Evolutionary conservation across 2,329 filamentous ascomycete species (phyloP).

Genomic region (Elsinoe perseae): DNA sequence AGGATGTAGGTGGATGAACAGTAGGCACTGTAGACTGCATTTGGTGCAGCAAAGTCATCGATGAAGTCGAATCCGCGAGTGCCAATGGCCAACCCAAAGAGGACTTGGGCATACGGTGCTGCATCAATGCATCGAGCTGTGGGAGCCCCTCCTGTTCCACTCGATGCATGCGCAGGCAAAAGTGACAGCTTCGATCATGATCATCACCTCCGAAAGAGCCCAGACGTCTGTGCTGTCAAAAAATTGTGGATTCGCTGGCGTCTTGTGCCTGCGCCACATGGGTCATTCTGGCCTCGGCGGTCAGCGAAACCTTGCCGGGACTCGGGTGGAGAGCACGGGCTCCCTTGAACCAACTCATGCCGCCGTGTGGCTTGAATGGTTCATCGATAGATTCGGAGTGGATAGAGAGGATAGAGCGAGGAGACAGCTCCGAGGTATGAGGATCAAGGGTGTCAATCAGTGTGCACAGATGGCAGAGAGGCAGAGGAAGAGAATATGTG

Average conservation of each 20-base stretch:
- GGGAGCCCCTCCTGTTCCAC: neutral
- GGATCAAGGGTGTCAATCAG: neutral
- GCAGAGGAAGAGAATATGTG: neutral
- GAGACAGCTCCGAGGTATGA: neutral
- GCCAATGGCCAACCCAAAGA: neutral
- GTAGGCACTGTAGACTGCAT: too few species aligned
- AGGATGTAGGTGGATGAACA: too few species aligned
- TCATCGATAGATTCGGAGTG: neutral
- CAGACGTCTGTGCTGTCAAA: neutral
- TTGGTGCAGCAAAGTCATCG: too few species aligned
- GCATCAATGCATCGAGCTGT: neutral
- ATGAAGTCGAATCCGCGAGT: too few species aligned
- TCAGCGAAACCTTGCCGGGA: neutral
- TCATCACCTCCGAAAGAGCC: neutral
- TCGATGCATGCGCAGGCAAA: neutral
- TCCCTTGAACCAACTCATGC: neutral
- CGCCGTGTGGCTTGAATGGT: constrained; percentile 9
- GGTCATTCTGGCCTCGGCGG: constrained; percentile 10
- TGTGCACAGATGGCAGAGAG: neutral
- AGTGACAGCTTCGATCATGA: neutral
- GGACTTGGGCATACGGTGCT: neutral
- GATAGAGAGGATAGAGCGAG: neutral
- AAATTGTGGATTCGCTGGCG: neutral
- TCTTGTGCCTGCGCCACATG: constrained; percentile 10
- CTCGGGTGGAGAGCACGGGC: neutral